Percentiles rank a stretch among this genome's conserved stretches.
Conservation (phyloP, 768 basidiomycete species). For the Lentinula raphanica region DNA sequence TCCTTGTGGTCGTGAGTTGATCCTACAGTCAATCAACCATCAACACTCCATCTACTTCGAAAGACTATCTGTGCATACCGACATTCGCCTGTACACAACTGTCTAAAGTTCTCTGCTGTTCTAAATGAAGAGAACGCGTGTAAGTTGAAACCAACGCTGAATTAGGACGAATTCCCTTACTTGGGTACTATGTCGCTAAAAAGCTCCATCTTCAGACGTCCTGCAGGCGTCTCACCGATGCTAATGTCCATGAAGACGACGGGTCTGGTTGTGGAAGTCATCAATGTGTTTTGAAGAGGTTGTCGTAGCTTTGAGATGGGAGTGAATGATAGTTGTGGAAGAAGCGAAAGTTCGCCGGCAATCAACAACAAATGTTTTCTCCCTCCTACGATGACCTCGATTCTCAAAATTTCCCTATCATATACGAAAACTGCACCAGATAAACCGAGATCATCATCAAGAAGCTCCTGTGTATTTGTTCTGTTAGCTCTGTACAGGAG, state of each 20-base stretch:
- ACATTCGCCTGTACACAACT: constrained; percentile 96
- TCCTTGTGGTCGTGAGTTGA: constrained; percentile 82
- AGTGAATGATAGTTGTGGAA: no score
- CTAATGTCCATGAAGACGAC: constrained; percentile 96
- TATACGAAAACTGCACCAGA: no score
- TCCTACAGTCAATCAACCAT: constrained; percentile 31
- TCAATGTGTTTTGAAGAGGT: no score
- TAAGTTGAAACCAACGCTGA: background rate
- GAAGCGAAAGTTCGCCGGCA: no score
- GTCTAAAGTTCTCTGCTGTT: constrained; percentile 97
- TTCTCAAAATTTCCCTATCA: no score
- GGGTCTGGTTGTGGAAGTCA: constrained; percentile 60
- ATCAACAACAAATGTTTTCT: no score
- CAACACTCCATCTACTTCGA: background rate
- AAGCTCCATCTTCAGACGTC: constrained; percentile 94
- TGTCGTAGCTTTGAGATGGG: no score
- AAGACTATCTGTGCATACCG: constrained; percentile 39
- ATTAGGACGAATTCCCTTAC: constrained; percentile 38
- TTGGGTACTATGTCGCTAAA: constrained; percentile 95
- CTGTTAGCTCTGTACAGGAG: no score
- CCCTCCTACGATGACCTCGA: no score
- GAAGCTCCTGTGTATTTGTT: no score
- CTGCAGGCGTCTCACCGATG: constrained; percentile 95
- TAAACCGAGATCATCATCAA: no score
- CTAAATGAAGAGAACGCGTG: constrained; percentile 37